Base-by-base conservation (phyloP, 495 filamentous ascomycete species). In the Aspergillus sclerotiicarbonarius region DNA sequence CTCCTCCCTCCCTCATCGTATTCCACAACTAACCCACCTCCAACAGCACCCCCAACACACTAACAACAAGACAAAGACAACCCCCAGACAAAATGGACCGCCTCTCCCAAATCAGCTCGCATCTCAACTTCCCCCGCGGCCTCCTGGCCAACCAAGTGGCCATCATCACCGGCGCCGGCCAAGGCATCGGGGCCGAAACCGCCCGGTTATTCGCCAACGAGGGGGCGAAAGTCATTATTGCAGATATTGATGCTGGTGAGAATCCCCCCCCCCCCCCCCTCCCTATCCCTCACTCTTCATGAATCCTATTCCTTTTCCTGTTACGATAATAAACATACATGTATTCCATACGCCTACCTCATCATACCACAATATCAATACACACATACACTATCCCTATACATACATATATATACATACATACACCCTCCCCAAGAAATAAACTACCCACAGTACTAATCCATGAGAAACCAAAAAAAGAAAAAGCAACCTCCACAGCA, bases 181-280 rank as follows among this genome's bases (percentile, higher is more conserved):
- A 96, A 73, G 91, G 91, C 62, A 95, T 95, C 68, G 91, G 90
- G 29, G 91, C 91, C 30, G 91, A 93, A 73, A 79, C 87, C 32
- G 90, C 91, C 13, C 74, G 86, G 15, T 71, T 93, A 8, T 96
- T 95, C 65, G 90, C 89, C 29, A 90, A 90, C 58, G 91, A 96
- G 67, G 91, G 91, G 19, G 89, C 90, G 0, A 90, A 87, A 67
- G 90, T 94, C 3, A 74, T 96, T 3, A 76, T 96, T 49, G 84
- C 90, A 19, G 91, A 94, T 73, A 89, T 94, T 59, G 91, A 94
- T 71, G 82, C 67, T 18, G 76, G 86, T 89, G 76, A 57, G 78
- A 69, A 10, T 21, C 33, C 29, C 37, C n/a, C 35, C 30, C 20
- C 21, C 47, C 53, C 33, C 15, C 49, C 6, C 5, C 4, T 20